Base-by-base conservation (phyloP, 768 basidiomycete genomes). In the Leccinellum luteum region DNA sequence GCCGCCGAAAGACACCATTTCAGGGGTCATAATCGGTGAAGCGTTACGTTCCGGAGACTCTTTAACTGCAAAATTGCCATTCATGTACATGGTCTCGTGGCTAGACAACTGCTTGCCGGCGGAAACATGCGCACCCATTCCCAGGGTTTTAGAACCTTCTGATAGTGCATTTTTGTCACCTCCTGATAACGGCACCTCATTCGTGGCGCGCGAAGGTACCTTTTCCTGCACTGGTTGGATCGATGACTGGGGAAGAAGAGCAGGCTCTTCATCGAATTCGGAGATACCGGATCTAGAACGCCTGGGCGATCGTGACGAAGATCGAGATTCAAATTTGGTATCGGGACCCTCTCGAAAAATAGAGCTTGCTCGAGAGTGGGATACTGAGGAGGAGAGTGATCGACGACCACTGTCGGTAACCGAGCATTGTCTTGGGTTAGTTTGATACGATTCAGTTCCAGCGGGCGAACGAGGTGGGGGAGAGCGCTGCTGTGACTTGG, bases 261-360 rank as follows among this genome's bases (percentile, higher is more conserved):
- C 4, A 49, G 60, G 57, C 52, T 59, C 64, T 53, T 64, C 62
- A 44, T 57, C 65, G 43, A 32, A 56, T 50, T 64, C 63, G 63
- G 70, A 73, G 59, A 69, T 64, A 63, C 59, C 65, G 63, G 71
- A 59, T 63, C 59, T 64, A 54, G 57, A 61, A 32, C 21, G 52
- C 32, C 55, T 58, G 53, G 85, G 85, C n/a, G 84, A 85, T 49
- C 80, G 80, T 59, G 84, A 85, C 35, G 73, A 71, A 41, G 81
- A 81, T 62, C 80, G 75, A 51, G 78, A 78, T 65, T 72, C 72
- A 51, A 68, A 58, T 49, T 70, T 75, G 61, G 75, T 73, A 53
- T 65, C 66, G 48, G 66, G 65, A 43, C 64, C 69, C 44, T 72
- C 72, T 45, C 60, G 65, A 56, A 66, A 68, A 19, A 70, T 53